A percentile compares a stretch with the other conserved stretches of the same genome.
These are phyloP conservation scores for Corchorus capsularis DNA, from an alignment of 345 rosid genomes.

Conservation along the genomic window DNA sequence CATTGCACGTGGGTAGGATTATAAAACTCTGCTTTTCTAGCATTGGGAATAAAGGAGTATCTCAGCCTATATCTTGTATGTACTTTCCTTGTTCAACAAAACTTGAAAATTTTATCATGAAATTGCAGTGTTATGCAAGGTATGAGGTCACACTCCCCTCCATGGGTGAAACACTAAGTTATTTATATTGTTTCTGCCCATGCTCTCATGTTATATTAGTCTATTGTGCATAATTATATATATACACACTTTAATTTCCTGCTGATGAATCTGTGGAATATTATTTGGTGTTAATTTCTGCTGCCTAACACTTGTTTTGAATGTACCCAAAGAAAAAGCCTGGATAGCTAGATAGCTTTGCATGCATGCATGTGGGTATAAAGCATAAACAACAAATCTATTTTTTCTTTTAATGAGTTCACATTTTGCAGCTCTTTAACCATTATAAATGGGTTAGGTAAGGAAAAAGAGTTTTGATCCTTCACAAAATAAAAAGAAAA, in stretches of 20 bases:
- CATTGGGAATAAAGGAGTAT: slow-evolving; percentile 17
- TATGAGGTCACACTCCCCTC: slow-evolving; percentile 37
- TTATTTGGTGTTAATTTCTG: not conserved
- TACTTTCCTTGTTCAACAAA: slow-evolving; percentile 2
- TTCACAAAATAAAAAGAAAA: not conserved
- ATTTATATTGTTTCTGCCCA: slow-evolving; percentile 9
- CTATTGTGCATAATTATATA: not conserved
- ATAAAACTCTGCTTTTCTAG: slow-evolving; percentile 6
- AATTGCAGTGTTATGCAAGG: slow-evolving; percentile 23
- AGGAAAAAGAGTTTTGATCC: not conserved
- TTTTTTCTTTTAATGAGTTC: not conserved
- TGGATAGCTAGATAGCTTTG: not conserved
- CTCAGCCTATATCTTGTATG: not conserved
- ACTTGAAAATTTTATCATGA: not conserved
- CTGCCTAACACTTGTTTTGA: slow-evolving; percentile 13
- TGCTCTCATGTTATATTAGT: slow-evolving; percentile 3
- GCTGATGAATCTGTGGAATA: slow-evolving; percentile 9
- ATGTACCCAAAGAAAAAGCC: slow-evolving; percentile 13
- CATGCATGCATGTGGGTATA: slow-evolving; percentile 16
- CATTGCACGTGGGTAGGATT: slow-evolving; percentile 25
- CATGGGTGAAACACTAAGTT: not conserved
- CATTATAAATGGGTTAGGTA: not conserved
- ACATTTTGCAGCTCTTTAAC: not conserved
- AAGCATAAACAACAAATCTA: not conserved
- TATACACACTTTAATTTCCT: too few relatives aligned